Evolutionary conservation across 73 alveolate genomes (phyloP).

Genomic region (Paramecium octaurelia): DNA sequence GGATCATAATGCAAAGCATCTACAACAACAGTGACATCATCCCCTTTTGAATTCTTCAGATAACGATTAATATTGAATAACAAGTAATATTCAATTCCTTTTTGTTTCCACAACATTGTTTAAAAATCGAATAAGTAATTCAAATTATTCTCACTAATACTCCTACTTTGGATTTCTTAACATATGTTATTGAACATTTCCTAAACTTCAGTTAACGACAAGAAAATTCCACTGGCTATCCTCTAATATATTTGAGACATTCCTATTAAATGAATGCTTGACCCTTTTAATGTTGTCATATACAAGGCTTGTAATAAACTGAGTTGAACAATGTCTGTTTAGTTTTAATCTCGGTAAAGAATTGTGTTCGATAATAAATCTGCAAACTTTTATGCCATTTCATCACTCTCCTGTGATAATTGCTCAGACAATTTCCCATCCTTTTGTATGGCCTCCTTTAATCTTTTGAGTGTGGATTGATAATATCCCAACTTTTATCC

Average conservation of each 20-base stretch:
- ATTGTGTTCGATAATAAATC: background rate
- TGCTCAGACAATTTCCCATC: background rate
- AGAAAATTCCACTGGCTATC: background rate
- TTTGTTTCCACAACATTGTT: conserved; percentile 12
- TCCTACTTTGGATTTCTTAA: background rate
- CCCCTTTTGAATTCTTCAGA: background rate
- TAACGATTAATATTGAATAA: background rate
- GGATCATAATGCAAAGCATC: conserved; percentile 38
- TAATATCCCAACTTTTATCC: background rate
- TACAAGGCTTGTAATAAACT: background rate
- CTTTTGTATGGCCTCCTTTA: background rate
- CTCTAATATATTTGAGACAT: conserved; percentile 3
- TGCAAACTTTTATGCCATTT: background rate
- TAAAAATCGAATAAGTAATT: background rate
- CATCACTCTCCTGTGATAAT: background rate
- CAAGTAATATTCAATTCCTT: conserved; percentile 6
- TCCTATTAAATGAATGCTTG: background rate
- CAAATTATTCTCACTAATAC: background rate
- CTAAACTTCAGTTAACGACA: background rate
- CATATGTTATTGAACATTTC: background rate
- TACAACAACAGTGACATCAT: conserved; percentile 6
- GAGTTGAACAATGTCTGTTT: background rate
- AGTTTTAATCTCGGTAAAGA: background rate
- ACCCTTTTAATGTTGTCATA: conserved; percentile 17
- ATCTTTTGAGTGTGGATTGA: background rate